These are phyloP conservation scores for Cytospora schulzeri DNA, from an alignment of 2,329 filamentous ascomycete species.

Conservation along the genomic window DNA sequence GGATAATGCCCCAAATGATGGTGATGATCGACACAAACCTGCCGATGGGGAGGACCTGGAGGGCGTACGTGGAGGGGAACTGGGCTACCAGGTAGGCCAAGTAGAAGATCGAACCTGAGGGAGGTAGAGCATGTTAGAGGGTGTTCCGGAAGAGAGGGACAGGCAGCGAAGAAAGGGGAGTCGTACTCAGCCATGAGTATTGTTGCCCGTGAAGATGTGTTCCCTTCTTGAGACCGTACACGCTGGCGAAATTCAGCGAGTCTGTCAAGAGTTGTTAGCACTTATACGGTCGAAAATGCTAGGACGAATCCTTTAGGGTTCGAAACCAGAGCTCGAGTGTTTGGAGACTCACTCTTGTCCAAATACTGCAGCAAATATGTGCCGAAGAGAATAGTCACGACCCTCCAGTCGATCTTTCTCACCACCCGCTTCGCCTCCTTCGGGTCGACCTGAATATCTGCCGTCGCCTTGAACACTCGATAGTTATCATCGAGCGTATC, in stretches of 20 bases:
- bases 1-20: conserved; percentile 51
- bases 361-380: conserved; percentile 40
- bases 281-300: not conserved
- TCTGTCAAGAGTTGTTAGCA: conserved; percentile 28
- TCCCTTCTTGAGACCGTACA: conserved; percentile 49
- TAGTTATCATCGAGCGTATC: conserved; percentile 38
- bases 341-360: conserved; percentile 36
- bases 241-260: conserved; percentile 52
- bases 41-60: conserved; percentile 51
- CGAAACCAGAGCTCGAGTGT: not conserved
- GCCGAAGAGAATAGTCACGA: conserved; percentile 37
- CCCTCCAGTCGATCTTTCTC: conserved; percentile 37
- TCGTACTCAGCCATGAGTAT: conserved; percentile 51
- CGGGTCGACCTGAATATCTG: conserved; percentile 32
- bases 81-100: conserved; percentile 52
- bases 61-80: conserved; percentile 47
- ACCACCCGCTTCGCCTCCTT: conserved; percentile 36
- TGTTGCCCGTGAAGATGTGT: conserved; percentile 51
- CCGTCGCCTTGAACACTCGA: conserved; percentile 34
- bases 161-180: not conserved
- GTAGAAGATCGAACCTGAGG: conserved; percentile 55
- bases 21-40: conserved; percentile 48
- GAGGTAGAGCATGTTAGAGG: not conserved
- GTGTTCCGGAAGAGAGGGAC: conserved; percentile 15
- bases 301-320: not conserved